These are phyloP conservation scores for Pisolithus albus DNA, from an alignment of 768 basidiomycete species.

Conservation along the genomic window DNA sequence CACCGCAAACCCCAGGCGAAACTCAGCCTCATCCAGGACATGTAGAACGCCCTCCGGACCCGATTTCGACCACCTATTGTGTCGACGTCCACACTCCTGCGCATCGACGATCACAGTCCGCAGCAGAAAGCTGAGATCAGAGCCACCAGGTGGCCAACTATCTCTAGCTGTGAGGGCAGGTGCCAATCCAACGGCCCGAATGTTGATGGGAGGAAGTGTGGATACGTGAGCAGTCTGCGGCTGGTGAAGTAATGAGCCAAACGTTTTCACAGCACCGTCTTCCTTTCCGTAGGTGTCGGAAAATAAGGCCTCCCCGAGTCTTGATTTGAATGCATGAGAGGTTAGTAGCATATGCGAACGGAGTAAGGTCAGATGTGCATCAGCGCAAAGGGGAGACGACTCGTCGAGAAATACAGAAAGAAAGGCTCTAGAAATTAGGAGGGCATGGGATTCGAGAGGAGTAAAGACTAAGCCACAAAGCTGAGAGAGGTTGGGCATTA, in stretches of 20 bases:
- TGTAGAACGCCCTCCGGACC: slow-evolving; percentile 30
- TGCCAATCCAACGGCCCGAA: slow-evolving; percentile 69
- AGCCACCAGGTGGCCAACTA: slow-evolving; percentile 82
- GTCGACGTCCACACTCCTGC: slow-evolving; percentile 33
- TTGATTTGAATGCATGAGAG: slow-evolving; percentile 63
- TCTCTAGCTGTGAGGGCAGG: slow-evolving; percentile 64
- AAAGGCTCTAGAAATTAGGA: slow-evolving; percentile 58
- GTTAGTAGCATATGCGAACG: slow-evolving; percentile 73
- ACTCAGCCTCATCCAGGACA: slow-evolving; percentile 57
- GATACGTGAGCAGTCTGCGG: slow-evolving; percentile 14
- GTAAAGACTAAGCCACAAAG: slow-evolving; percentile 57
- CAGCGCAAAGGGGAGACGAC: slow-evolving; percentile 58
- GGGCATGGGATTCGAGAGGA: slow-evolving; percentile 56
- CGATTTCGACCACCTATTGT: slow-evolving; percentile 15
- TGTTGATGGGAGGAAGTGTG: slow-evolving; percentile 11
- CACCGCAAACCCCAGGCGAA: slow-evolving; percentile 78
- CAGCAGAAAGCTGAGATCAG: slow-evolving; percentile 77
- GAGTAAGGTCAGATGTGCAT: slow-evolving; percentile 58
- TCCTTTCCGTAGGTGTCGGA: slow-evolving; percentile 58
- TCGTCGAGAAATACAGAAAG: slow-evolving; percentile 61
- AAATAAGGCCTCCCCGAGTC: slow-evolving; percentile 68
- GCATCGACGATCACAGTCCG: slow-evolving; percentile 83
- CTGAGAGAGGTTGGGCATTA: slow-evolving; percentile 57
- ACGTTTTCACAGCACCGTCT: slow-evolving; percentile 10
- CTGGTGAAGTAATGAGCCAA: slow-evolving; percentile 18